Base-by-base conservation (phyloP, 495 filamentous ascomycete species). In the Neurospora sublineolata region DNA sequence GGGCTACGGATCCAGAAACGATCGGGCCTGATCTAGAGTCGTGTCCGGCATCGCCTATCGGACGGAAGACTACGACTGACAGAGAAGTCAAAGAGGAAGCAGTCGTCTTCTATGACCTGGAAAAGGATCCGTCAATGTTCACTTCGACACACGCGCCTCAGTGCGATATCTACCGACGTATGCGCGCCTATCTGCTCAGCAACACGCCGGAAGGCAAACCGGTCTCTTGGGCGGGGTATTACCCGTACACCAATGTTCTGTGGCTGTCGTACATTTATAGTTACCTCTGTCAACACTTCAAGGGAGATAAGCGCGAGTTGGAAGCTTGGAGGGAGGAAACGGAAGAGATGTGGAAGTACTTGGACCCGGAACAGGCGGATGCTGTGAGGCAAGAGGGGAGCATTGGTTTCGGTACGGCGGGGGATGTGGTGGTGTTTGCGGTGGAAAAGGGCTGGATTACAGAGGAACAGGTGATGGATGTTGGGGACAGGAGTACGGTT, bases 191-290 rank as follows among this genome's bases (percentile, higher is more conserved):
- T 68, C 71, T 87, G 0, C 74, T 86, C 10, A 83, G 85, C 70
- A 75, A 75, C 46, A 80, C 72, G 30, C 75, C 83, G 0, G 75
- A 79, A 18, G 79, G 78, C 12, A 10, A 70, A n/a, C 79, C 81
- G 1, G 76, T 86, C 39, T 77, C 76, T 6, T 86, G 84, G 84
- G 68, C 71, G 0, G 74, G 41, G 4, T 74, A 85, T 72, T 72
- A 79, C 16, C 85, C 86, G 1, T 87, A 85, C 74, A 85, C 84
- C 4, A 88, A 88, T 68, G 83, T 87, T 1, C 77, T 88, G 16
- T 88, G 86, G 86, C 80, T 86, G 16, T 82, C 82, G 7, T 85
- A 86, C 41, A 77, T 87, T 30, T 85, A 84, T 72, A 78, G 79
- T 16, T 83, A 83, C 68, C 77, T 86, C 41, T 67, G 78, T 1